A percentile compares a stretch with the other conserved stretches of the same genome.
phyloP scores from a whole-genome alignment of 768 basidiomycete genomes.

The Amanita inopinata region DNA sequence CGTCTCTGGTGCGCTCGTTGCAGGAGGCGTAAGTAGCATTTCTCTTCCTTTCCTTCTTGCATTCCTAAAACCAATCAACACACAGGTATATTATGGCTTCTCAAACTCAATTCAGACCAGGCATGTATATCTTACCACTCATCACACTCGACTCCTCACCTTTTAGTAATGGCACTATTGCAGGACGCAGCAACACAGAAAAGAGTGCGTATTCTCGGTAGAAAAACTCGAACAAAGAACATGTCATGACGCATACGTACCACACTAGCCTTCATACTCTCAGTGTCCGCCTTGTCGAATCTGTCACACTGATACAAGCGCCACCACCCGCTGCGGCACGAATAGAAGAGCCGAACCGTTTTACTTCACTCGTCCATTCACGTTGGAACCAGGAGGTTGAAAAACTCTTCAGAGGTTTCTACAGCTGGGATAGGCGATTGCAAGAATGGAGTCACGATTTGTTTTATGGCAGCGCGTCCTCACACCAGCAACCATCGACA shows the following conservation, averaged over 20 bases:
- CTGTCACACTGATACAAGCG: slow-evolving; percentile 36
- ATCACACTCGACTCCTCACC: slow-evolving; percentile 2
- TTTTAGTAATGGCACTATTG: slow-evolving; percentile 4
- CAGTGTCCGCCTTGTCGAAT: slow-evolving; percentile 40
- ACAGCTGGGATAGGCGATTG: slow-evolving; percentile 35
- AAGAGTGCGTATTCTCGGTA: slow-evolving; percentile 36
- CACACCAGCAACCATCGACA: not conserved
- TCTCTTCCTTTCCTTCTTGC: not conserved
- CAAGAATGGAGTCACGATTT: slow-evolving; percentile 36
- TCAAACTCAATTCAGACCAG: slow-evolving; percentile 52
- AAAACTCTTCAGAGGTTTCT: slow-evolving; percentile 30
- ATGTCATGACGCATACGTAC: not conserved
- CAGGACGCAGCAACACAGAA: slow-evolving; percentile 46
- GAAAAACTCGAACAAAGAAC: not conserved
- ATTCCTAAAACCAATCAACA: not conserved
- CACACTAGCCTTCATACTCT: slow-evolving; percentile 35
- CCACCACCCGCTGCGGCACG: slow-evolving; percentile 47
- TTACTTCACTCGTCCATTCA: slow-evolving; percentile 37
- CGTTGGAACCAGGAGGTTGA: slow-evolving; percentile 54
- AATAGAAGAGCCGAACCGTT: slow-evolving; percentile 36
- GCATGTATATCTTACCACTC: slow-evolving; percentile 21
- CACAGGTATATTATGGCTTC: slow-evolving; percentile 62
- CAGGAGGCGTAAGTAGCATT: slow-evolving; percentile 46
- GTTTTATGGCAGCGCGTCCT: slow-evolving; percentile 29
- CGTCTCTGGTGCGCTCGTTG: slow-evolving; percentile 60